A percentile compares a stretch with the other conserved stretches of the same genome.
Conservation (phyloP, 177 flowering plant genomes). For the Vitis hybrid region DNA sequence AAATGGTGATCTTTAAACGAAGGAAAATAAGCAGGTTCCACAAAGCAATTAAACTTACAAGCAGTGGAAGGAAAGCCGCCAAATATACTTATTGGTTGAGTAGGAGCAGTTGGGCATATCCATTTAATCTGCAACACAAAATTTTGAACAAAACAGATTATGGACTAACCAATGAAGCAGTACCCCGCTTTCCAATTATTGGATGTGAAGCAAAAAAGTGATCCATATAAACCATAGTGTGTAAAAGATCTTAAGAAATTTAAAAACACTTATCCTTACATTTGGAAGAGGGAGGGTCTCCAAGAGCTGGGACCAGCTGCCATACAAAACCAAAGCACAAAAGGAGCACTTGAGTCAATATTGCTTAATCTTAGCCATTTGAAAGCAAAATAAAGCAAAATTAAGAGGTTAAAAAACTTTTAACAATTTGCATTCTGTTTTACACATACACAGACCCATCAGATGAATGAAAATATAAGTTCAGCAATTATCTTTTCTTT, state of each 20-base stretch:
- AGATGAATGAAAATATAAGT: too few species aligned
- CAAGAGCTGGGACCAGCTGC: constrained; percentile 88
- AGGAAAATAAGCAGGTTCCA: not conserved
- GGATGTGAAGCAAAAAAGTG: not conserved
- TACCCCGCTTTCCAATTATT: not conserved
- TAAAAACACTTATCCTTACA: constrained; percentile 35
- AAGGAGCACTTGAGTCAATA: not conserved
- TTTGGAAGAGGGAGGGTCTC: constrained; percentile 85
- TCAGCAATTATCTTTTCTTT: too few species aligned
- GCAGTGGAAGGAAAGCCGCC: constrained; percentile 86
- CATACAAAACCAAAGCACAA: constrained; percentile 21
- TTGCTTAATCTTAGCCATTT: not conserved
- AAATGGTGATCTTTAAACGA: not conserved
- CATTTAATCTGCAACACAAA: constrained; percentile 59
- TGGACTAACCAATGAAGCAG: not conserved
- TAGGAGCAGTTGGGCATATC: constrained; percentile 91
- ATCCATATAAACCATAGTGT: too few species aligned
- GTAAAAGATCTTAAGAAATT: not conserved
- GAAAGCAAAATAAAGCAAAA: too few species aligned
- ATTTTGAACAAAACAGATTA: not conserved
- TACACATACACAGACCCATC: too few species aligned
- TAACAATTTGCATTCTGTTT: too few species aligned
- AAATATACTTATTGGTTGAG: constrained; percentile 61
- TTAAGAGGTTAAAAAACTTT: too few species aligned
- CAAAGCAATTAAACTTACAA: constrained; percentile 38